Evolutionary conservation across 306 rosid species (phyloP), one percentile per base, ranked within the genome.

Genomic region (Hippophae tibetana): DNA sequence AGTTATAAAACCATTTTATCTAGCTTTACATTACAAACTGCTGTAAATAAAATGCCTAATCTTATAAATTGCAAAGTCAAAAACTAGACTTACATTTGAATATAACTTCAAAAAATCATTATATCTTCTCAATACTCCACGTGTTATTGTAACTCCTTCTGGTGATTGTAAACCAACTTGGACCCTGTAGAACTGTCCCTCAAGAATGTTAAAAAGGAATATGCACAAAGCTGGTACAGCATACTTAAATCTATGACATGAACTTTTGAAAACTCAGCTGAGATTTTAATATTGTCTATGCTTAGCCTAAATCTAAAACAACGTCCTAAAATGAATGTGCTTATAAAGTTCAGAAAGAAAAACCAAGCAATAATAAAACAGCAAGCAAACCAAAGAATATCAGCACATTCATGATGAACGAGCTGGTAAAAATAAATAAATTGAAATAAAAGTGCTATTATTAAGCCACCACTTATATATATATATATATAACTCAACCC

Each of bases 111-210:
- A 57, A 76, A 93, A 93, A 84, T 93, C 97, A 70, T 89, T 93
- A 81, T 88, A 93, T 79, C 99, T 78, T 82, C 99, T 82, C 55
- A 82, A 77, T 51, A 86, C 76, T 76, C 86, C 84, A 62, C 66
- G 82, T 59, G 74, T 52, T 25, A 78, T 70, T 53, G 99, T 89
- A 71, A 80, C 65, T 42, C 95, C 97, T 70, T 81, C 92, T 1
- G 92, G 90, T 68, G 97, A 89, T 78, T 93, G 99, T 64, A 93
- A 61, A 65, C 94, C 97, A 76, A 93, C 89, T 76, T 89, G 94
- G 65, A 93, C 82, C 97, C 97, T 93, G 86, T 88, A 93, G 84
- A 93, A 93, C 99, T 88, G 99, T 77, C 81, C 86, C 80, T 62
- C 70, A 57, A 80, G 67, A 79, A 74, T 81, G 92, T 87, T 78